phyloP scores from a whole-genome alignment of 2,329 filamentous ascomycete species.

The Aspergillus neotritici region DNA sequence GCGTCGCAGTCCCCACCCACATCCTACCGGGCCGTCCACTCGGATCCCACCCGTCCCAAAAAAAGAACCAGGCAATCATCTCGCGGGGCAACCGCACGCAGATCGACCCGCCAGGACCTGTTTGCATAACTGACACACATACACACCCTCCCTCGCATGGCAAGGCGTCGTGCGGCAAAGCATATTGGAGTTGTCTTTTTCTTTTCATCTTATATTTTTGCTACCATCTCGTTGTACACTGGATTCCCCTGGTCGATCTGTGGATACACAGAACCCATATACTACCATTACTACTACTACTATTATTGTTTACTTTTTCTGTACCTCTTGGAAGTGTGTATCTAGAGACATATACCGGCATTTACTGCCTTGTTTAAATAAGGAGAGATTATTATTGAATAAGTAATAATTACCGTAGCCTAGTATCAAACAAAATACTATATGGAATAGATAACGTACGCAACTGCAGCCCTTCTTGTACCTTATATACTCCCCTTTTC shows the following conservation, averaged over 20 bases:
- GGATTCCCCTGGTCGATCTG: slow-evolving; percentile 4
- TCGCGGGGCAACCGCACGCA: too few relatives aligned
- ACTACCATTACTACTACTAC: slow-evolving; percentile 1
- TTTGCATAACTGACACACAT: too few relatives aligned
- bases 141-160: slow-evolving; percentile 25
- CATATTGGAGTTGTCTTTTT: slow-evolving; percentile 21
- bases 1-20: too few relatives aligned
- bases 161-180: slow-evolving; percentile 27
- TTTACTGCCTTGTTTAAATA: background rate
- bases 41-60: too few relatives aligned
- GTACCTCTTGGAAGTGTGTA: slow-evolving; percentile 5
- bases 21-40: too few relatives aligned
- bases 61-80: too few relatives aligned
- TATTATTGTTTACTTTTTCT: slow-evolving; percentile 4
- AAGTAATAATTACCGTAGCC: too few relatives aligned
- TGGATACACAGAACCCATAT: background rate
- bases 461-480: too few relatives aligned
- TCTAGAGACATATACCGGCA: slow-evolving; percentile 5
- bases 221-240: slow-evolving; percentile 8
- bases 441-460: too few relatives aligned
- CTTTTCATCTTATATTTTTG: slow-evolving; percentile 4
- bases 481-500: too few relatives aligned
- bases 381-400: background rate
- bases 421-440: too few relatives aligned
- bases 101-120: too few relatives aligned